A percentile compares a stretch with the other conserved stretches of the same genome.
phyloP scores from a whole-genome alignment of 2,329 filamentous ascomycete genomes.

The Apiospora koreana region DNA sequence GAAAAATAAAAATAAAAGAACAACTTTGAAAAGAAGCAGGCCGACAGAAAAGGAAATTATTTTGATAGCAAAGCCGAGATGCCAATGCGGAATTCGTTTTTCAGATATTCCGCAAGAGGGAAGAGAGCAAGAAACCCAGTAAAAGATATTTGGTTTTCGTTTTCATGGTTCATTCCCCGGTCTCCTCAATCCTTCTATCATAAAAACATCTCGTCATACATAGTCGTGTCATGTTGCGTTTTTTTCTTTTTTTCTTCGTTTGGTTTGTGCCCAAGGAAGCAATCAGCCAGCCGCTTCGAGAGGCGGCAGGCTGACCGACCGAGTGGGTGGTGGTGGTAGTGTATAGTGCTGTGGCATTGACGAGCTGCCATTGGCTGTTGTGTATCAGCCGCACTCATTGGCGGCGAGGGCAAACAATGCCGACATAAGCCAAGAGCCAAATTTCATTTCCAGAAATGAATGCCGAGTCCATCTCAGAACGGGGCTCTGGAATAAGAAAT shows the following conservation, averaged over 20 bases:
- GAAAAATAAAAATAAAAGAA: background rate
- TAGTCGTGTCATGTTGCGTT: background rate
- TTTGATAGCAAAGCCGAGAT: background rate
- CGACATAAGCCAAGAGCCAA: background rate
- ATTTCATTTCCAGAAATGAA: background rate
- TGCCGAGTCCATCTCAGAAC: background rate
- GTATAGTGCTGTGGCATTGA: background rate
- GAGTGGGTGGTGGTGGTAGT: background rate
- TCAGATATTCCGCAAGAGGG: background rate
- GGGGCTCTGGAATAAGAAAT: background rate
- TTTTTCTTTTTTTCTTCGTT: background rate
- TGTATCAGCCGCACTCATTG: background rate
- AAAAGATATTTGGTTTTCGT: background rate
- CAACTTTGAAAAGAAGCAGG: background rate
- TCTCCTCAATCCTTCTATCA: background rate
- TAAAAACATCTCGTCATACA: background rate
- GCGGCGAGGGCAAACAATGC: background rate
- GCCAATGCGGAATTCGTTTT: background rate
- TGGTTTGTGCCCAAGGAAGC: background rate
- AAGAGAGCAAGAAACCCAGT: conserved; percentile 2
- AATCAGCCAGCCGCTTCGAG: background rate
- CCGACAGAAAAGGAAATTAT: background rate
- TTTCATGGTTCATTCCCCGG: background rate
- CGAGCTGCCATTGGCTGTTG: background rate
- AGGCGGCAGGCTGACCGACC: too few relatives aligned